Conservation (phyloP, 225 moss, liverwort and hornwort species). For the Bryoerythrophyllum caledonicum region DNA sequence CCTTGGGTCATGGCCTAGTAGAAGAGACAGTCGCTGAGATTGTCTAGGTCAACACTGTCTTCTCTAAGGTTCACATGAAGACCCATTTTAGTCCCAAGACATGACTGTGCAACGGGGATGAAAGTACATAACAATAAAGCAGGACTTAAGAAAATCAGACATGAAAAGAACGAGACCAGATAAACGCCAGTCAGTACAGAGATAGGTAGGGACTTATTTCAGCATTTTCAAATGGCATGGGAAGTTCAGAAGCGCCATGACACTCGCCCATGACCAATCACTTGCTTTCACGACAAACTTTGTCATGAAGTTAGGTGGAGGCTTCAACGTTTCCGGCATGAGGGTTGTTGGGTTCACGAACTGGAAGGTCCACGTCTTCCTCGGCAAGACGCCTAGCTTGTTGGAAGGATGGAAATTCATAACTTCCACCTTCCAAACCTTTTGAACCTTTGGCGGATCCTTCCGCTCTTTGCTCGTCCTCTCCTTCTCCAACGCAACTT, state of each 20-base stretch:
- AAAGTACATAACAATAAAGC: neutral
- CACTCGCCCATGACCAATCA: neutral
- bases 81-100: neutral
- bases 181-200: neutral
- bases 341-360: too few relatives aligned
- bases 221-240: neutral
- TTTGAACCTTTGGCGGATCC: too few relatives aligned
- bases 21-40: neutral
- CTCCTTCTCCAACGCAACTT: too few relatives aligned
- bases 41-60: accelerated
- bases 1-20: neutral
- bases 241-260: neutral
- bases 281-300: neutral
- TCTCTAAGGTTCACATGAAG: neutral
- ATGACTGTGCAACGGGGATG: neutral
- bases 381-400: too few relatives aligned
- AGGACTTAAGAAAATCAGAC: neutral
- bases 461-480: too few relatives aligned
- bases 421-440: too few relatives aligned
- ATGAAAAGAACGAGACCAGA: neutral
- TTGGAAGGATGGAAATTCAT: too few relatives aligned
- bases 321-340: neutral
- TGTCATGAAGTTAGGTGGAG: neutral
- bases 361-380: too few relatives aligned
- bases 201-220: neutral